Evolutionary conservation across 2,329 filamentous ascomycete genomes (phyloP).

Genomic region (Aspergillus fumigatus): DNA sequence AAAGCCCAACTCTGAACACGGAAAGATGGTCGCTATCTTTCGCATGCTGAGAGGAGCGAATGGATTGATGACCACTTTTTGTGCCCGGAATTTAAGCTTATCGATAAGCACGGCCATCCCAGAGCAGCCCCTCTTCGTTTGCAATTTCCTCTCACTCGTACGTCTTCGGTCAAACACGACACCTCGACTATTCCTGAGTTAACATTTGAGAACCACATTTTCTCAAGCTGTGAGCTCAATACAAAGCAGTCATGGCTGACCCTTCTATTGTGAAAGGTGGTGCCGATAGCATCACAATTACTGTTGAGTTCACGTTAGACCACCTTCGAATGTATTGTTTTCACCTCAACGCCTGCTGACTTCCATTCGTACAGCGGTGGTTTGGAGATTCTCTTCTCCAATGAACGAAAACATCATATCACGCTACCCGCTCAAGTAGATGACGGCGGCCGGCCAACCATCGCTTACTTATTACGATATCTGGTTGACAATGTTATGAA

Average conservation of each 20-base stretch:
- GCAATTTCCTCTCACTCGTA: neutral
- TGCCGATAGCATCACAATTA: constrained; percentile 49
- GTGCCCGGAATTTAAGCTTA: constrained; percentile 27
- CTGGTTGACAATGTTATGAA: constrained; percentile 80
- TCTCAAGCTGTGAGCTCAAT: neutral
- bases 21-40: neutral
- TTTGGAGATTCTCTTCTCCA: constrained; percentile 87
- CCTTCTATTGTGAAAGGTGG: constrained; percentile 6
- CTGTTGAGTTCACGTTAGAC: constrained; percentile 69
- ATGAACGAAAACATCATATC: constrained; percentile 69
- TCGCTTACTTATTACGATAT: constrained; percentile 72
- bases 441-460: constrained; percentile 58
- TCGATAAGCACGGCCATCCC: constrained; percentile 32
- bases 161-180: neutral
- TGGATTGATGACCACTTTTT: constrained; percentile 15
- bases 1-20: neutral
- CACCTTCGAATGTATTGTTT: constrained; percentile 1
- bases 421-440: constrained; percentile 60
- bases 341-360: neutral
- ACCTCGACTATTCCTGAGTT: neutral
- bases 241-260: constrained; percentile 6
- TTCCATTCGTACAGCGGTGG: constrained; percentile 61
- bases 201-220: neutral
- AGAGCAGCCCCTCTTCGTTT: constrained; percentile 16
- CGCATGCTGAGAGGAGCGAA: constrained; percentile 15